Conservation (phyloP, 495 filamentous ascomycete genomes). For the Aspergillus homomorphus region DNA sequence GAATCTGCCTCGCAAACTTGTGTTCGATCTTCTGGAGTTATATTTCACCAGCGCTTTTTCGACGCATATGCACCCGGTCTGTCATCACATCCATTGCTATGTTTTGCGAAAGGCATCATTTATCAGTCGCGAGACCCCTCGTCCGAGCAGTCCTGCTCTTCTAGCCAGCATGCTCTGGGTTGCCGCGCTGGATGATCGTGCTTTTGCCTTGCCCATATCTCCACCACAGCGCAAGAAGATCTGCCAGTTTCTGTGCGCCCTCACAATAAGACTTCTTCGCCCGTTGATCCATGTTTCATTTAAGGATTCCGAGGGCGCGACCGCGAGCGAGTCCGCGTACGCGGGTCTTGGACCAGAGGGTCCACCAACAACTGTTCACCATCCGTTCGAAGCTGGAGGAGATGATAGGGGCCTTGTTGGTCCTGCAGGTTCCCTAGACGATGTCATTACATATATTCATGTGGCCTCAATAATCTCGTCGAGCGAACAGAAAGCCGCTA, state of each 20-base stretch:
- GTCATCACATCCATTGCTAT: conserved; percentile 88
- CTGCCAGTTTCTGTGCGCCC: conserved; percentile 84
- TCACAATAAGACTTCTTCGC: conserved; percentile 81
- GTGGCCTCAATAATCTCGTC: conserved; percentile 88
- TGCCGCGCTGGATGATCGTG: conserved; percentile 86
- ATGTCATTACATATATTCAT: conserved; percentile 85
- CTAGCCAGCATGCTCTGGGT: conserved; percentile 96
- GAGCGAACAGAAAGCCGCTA: conserved; percentile 92
- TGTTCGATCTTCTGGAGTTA: conserved; percentile 81
- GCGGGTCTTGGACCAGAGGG: conserved; percentile 26
- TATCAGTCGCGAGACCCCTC: conserved; percentile 71
- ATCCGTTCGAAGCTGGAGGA: conserved; percentile 59
- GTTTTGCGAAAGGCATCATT: conserved; percentile 89
- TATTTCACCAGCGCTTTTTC: conserved; percentile 87
- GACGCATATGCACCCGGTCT: conserved; percentile 81
- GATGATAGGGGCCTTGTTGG: conserved; percentile 75
- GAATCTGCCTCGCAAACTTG: conserved; percentile 71
- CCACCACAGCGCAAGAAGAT: conserved; percentile 83
- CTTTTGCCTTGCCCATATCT: conserved; percentile 78
- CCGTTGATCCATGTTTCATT: conserved; percentile 72
- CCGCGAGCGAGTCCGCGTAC: conserved; percentile 28
- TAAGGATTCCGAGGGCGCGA: conserved; percentile 32
- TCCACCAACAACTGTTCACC: conserved; percentile 33
- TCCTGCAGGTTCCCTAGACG: conserved; percentile 74
- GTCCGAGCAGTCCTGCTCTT: conserved; percentile 81